Conservation (phyloP, 164 flowering plant species). For the Berberis thunbergii region DNA sequence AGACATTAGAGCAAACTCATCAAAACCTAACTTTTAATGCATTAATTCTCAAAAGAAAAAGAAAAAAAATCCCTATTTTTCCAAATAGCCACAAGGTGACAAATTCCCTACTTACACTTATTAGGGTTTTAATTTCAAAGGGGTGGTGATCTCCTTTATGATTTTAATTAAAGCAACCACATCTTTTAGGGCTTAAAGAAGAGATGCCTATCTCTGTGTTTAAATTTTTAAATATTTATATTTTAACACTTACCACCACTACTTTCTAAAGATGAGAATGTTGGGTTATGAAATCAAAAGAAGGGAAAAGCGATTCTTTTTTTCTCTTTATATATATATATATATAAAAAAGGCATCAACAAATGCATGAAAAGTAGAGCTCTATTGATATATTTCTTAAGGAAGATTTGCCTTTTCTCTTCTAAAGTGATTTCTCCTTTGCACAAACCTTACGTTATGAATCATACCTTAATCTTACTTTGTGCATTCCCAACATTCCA, state of each 20-base stretch:
- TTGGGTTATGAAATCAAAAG: constrained; percentile 44
- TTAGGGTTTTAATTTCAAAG: constrained; percentile 28
- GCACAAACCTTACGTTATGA: constrained; percentile 59
- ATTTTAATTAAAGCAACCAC: constrained; percentile 37
- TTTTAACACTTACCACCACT: constrained; percentile 17
- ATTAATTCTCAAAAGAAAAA: not conserved
- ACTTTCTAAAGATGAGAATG: constrained; percentile 57
- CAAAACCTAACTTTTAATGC: too few relatives aligned
- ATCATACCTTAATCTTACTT: constrained; percentile 37
- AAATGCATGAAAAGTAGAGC: constrained; percentile 60
- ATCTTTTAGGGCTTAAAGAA: constrained; percentile 43
- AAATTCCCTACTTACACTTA: constrained; percentile 51
- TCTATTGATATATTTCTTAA: constrained; percentile 43
- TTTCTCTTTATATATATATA: not conserved
- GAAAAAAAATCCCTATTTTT: constrained; percentile 11
- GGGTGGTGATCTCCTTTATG: constrained; percentile 26
- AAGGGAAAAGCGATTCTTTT: constrained; percentile 26
- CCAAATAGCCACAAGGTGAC: constrained; percentile 9
- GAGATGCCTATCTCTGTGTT: constrained; percentile 38
- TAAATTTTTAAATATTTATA: not conserved
- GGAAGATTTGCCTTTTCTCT: constrained; percentile 53
- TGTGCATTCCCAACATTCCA: constrained; percentile 11
- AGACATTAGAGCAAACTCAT: too few relatives aligned
- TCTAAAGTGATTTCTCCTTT: constrained; percentile 47
- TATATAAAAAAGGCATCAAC: constrained; percentile 19